phyloP scores from a whole-genome alignment of 2,329 filamentous ascomycete genomes.

The Pseudogymnoascus sp. region DNA sequence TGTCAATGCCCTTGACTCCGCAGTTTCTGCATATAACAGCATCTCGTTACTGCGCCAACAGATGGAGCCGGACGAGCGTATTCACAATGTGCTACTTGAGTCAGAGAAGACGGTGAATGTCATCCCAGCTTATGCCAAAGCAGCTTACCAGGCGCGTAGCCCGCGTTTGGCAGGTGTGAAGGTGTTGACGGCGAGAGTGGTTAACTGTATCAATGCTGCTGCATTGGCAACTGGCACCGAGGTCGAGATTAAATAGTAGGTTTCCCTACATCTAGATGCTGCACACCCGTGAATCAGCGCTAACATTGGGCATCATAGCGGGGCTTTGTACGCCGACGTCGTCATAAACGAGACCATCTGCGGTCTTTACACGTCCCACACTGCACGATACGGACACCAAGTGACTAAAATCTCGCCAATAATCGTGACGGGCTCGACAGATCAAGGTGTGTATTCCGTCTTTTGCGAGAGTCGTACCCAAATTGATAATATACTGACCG shows the following conservation, averaged over 20 bases:
- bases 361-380: slow-evolving; percentile 36
- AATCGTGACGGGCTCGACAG: slow-evolving; percentile 34
- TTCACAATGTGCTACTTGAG: slow-evolving; percentile 42
- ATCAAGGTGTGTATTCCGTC: slow-evolving; percentile 46
- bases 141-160: slow-evolving; percentile 38
- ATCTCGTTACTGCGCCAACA: slow-evolving; percentile 48
- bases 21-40: slow-evolving; percentile 40
- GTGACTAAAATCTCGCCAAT: slow-evolving; percentile 34
- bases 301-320: slow-evolving; percentile 8
- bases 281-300: not conserved
- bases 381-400: slow-evolving; percentile 32
- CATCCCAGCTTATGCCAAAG: slow-evolving; percentile 43
- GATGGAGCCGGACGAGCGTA: slow-evolving; percentile 41
- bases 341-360: slow-evolving; percentile 45
- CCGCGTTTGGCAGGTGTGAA: slow-evolving; percentile 33
- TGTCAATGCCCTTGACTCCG: slow-evolving; percentile 50
- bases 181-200: slow-evolving; percentile 34
- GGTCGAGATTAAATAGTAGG: slow-evolving; percentile 33
- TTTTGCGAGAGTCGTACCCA: not conserved
- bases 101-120: slow-evolving; percentile 48
- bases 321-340: slow-evolving; percentile 44
- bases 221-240: slow-evolving; percentile 42
- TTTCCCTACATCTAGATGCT: not conserved
- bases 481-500: not conserved
- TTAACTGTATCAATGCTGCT: slow-evolving; percentile 39